Evolutionary conservation across 2,329 filamentous ascomycete species (phyloP), one percentile per base, ranked within the genome.

Genomic region (Pestalotiopsis sp.): DNA sequence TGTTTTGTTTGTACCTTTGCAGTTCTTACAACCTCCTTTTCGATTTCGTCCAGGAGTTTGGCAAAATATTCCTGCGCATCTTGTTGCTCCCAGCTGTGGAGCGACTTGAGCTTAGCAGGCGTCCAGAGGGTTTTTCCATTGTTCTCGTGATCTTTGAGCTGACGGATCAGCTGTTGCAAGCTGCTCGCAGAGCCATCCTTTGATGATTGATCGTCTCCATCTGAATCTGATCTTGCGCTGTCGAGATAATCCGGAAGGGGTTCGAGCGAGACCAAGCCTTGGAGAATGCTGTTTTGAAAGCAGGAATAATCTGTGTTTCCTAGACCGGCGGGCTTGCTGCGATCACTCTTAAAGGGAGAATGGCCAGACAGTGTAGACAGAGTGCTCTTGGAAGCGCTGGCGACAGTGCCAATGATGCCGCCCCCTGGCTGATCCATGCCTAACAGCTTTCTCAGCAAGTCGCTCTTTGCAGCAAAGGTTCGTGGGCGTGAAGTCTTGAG

Each of bases 1-100:
- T 78, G 75, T 20, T 80, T 75, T 49, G 74, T 71, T n/a, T 75
- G 69, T 1, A 72, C 68, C 66, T 76, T 78, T 3, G 79, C 82
- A 60, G 85, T 85, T 72, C 85, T 87, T 23, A 84, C 82, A 56
- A 93, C 84, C 76, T 97, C 93, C 75, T 91, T 92, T 75, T 98
- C 93, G 36, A 97, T 84, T 74, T 95, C 91, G 73, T 95, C 94
- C 62, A 98, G 80, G 14, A 99, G 86, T 75, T 95, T 97, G 17
- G 94, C 95, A 75, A 93, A 98, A 79, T 98, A 99, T 79, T 99
- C 96, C 77, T 98, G 96, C 4, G 96, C 96, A 81, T 99, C 96
- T 80, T 99, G 96, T 78, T 98, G 96, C 73, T 97, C 93, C 89
- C 93, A 97, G 38, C 93, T 97, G 79, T 92, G 95, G 91, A 98